Evolutionary conservation across 257 asterid species (phyloP).

Genomic region (Salvia rosmarinus): DNA sequence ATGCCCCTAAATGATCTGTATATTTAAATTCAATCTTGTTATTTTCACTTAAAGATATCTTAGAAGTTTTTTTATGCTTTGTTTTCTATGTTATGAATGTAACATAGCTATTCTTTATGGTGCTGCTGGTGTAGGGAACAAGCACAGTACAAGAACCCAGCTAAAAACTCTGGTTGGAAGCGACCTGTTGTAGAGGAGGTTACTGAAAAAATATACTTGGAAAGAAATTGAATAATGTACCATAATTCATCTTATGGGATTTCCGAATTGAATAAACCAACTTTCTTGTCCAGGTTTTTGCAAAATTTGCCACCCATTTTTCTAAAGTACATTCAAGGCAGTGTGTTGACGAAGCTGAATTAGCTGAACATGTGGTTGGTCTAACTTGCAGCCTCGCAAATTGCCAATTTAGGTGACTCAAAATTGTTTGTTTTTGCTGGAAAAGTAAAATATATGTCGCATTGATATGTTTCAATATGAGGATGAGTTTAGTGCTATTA

Average conservation of each 20-base stretch:
- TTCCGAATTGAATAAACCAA: conserved; percentile 25
- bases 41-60: conserved; percentile 15
- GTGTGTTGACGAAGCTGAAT: conserved; percentile 89
- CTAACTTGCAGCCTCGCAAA: conserved; percentile 89
- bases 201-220: conserved; percentile 36
- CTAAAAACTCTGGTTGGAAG: conserved; percentile 61
- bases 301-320: conserved; percentile 72
- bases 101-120: conserved; percentile 3
- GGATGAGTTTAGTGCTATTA: conserved; percentile 14
- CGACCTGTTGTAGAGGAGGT: conserved; percentile 96
- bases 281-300: conserved; percentile 54
- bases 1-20: background rate
- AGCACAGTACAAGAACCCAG: conserved; percentile 77
- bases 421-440: conserved; percentile 16
- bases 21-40: conserved; percentile 9
- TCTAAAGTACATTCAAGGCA: conserved; percentile 76
- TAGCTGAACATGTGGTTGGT: conserved; percentile 95
- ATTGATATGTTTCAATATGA: background rate
- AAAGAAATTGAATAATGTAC: conserved; percentile 25
- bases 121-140: conserved; percentile 69
- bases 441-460: conserved; percentile 5
- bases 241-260: conserved; percentile 16
- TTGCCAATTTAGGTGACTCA: conserved; percentile 79
- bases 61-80: conserved; percentile 22
- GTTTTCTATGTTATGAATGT: conserved; percentile 3